A percentile compares a stretch with the other conserved stretches of the same genome.
These are phyloP conservation scores for Calamus simplicifolius DNA, from an alignment of 176 grass and related monocot species.

Conservation along the genomic window DNA sequence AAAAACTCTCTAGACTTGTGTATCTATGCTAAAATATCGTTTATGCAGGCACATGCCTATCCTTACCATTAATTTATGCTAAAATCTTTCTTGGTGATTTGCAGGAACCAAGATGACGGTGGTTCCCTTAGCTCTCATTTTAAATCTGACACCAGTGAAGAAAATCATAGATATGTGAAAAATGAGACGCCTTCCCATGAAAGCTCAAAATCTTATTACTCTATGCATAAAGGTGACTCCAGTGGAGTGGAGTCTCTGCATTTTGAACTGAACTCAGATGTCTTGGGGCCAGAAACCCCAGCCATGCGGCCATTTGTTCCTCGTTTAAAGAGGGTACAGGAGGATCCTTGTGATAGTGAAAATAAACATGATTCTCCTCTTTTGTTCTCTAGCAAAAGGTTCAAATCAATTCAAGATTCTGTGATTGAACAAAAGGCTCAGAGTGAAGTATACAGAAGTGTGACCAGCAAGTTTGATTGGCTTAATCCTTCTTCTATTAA, in stretches of 20 bases:
- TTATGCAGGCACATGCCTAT: neutral
- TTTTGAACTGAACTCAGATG: slow-evolving; percentile 41
- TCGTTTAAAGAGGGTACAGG: slow-evolving; percentile 58
- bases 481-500: slow-evolving; percentile 53
- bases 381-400: slow-evolving; percentile 45
- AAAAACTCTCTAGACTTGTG: too few relatives aligned
- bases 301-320: slow-evolving; percentile 36
- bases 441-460: slow-evolving; percentile 35
- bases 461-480: slow-evolving; percentile 89
- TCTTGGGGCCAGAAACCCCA: slow-evolving; percentile 69
- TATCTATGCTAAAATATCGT: neutral
- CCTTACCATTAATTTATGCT: neutral
- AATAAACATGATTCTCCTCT: slow-evolving; percentile 21
- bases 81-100: neutral
- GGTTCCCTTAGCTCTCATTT: neutral
- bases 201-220: slow-evolving; percentile 19
- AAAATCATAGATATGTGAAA: slow-evolving; percentile 1
- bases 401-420: slow-evolving; percentile 31
- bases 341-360: slow-evolving; percentile 28
- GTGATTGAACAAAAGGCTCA: slow-evolving; percentile 17
- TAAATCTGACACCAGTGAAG: slow-evolving; percentile 14
- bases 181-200: slow-evolving; percentile 7
- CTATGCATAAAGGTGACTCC: slow-evolving; percentile 12
- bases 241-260: slow-evolving; percentile 7
- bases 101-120: neutral